Evolutionary conservation across 2,329 filamentous ascomycete species (phyloP), one percentile per base, ranked within the genome.

Genomic region (Zymoseptoria passerinii): DNA sequence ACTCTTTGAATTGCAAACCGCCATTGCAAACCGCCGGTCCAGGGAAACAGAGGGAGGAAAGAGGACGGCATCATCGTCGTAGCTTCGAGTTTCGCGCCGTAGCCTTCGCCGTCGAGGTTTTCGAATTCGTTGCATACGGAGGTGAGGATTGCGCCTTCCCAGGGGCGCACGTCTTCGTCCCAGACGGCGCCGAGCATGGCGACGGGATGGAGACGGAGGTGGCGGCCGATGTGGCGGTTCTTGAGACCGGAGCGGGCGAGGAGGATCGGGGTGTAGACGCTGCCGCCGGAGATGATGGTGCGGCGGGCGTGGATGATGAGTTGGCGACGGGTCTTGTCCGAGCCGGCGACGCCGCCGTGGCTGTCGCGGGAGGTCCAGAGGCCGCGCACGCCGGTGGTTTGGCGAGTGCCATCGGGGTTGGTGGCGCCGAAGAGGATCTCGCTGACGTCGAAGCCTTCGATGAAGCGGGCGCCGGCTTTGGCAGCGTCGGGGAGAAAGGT

Each of bases 141-240:
- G 0, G 92, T 96, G 59, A 96, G 82, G 65, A 92, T 92, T 1
- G 85, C 81, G 16, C 90, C 87, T 80, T 85, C 78, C 80, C 80
- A 78, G 1, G 72, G 75, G n/a, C 79, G 81, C 19, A 86, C 80
- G 40, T 88, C 85, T 59, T 90, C 80, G 29, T 87, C 78, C 72
- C 87, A 91, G n/a, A 85, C 78, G 1, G 81, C 88, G 35, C 73
- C 77, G 9, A 80, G 63, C 54, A 81, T 62, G 3, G 70, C 68
- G 68, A 85, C 86, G 1, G 91, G 92, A 68, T 97, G 92, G 0
- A 96, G 73, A 67, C 94, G 80, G 3, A 96, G 81, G 67, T 96
- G 89, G 7, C 80, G 82, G 27, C 92, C 92, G 62, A 96, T 87
- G 58, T 96, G 86, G 3, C 80, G 80, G 70, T 95, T 96, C 77